Base-by-base conservation (phyloP, 768 basidiomycete species). In the Tylopilus vinaceipallidus region DNA sequence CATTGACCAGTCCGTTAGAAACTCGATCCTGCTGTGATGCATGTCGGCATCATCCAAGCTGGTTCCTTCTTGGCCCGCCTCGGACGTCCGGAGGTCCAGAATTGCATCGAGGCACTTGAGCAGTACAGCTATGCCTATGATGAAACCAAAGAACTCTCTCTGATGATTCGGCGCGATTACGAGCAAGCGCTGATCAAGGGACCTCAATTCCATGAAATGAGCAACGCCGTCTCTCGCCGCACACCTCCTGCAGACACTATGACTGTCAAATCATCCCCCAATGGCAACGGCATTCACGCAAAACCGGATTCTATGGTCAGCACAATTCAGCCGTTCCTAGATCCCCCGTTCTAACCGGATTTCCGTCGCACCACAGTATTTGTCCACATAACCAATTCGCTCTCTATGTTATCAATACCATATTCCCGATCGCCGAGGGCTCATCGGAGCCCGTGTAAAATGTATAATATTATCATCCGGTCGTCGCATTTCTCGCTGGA, bases 91-190 rank as follows among this genome's bases (percentile, higher is more conserved):
- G 93, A 95, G 67, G 91, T 88, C 27, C 70, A 76, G 47, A 85
- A 87, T 58, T 95, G 94, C 65, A 84, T 95, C 58, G 81, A 78
- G 20, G 94, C 89, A 24, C 75, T 97, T 20, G 79, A 88, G 59
- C 94, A 97, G 68, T 95, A 95, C 64, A 88, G 88, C 60, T 80
- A 84, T 59, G 86, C 90, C 17, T 92, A 91, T 57, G 91, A 91
- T 63, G 89, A 92, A 57, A 85, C 89, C 26, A 87, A 82, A 34
- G 88, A 90, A 24, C 81, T 85, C 59, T 87, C 90, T 3, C 74
- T 74, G 32, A 80, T 86, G 62, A 85, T 95, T 27, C 68, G 71
- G 47, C 71, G 68, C 10, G 59, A 78, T 58, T 81, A 70, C 73
- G 76, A 56, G 50, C 74, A 52, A 74, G 74, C 72, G 6, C 39